These are phyloP conservation scores for Zychaea mexicana DNA, from an alignment of 371 early-diverging fungal genomes.

Conservation along the genomic window DNA sequence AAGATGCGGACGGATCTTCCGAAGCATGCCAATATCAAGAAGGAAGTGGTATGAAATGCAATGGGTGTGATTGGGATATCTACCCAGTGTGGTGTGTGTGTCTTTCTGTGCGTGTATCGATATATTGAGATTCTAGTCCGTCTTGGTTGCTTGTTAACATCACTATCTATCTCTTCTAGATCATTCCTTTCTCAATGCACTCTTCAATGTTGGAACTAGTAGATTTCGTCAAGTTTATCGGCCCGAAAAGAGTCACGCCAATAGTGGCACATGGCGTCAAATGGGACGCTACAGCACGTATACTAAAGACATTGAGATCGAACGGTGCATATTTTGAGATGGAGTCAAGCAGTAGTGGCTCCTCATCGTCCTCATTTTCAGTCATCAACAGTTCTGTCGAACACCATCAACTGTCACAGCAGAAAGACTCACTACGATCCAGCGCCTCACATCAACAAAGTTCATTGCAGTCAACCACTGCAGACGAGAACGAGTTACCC, in stretches of 20 bases:
- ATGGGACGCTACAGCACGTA: constrained; percentile 6
- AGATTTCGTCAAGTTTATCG: constrained; percentile 11
- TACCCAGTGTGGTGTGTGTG: no score
- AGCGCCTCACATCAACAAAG: no score
- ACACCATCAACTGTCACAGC: no score
- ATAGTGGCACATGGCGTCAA: constrained; percentile 22
- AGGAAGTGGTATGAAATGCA: constrained; percentile 8
- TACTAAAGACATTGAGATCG: not conserved
- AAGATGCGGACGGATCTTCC: constrained; percentile 19
- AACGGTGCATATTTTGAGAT: constrained; percentile 1
- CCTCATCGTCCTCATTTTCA: not conserved
- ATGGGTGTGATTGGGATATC: no score
- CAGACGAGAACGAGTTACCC: no score
- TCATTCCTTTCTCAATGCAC: constrained; percentile 26
- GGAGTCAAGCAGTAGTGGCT: not conserved
- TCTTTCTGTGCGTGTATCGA: no score
- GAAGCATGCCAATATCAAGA: not conserved
- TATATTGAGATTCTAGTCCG: no score
- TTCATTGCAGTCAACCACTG: no score
- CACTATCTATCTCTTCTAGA: no score
- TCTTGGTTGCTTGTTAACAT: no score
- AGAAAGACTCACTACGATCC: no score
- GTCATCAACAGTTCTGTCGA: not conserved
- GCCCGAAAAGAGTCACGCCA: constrained; percentile 17
- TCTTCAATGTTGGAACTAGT: constrained; percentile 23